These are phyloP conservation scores for Chytriomyces sp. DNA, from an alignment of 192 early-diverging fungal genomes.

Conservation along the genomic window DNA sequence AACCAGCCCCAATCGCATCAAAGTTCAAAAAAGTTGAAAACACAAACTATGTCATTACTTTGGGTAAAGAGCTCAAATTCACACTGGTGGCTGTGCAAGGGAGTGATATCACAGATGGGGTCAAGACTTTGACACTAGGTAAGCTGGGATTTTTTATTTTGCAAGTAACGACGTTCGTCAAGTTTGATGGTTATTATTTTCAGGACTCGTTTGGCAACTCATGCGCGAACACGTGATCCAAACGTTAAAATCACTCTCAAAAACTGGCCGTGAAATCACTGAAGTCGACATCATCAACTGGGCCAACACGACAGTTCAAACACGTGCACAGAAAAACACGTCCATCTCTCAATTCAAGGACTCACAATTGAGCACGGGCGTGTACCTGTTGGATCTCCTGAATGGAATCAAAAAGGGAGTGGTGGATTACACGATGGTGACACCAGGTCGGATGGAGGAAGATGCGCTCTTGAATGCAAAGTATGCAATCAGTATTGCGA, in stretches of 20 bases:
- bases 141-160: neutral
- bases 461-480: constrained; percentile 91
- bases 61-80: constrained; percentile 85
- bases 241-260: constrained; percentile 78
- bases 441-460: constrained; percentile 74
- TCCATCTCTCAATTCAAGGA: constrained; percentile 89
- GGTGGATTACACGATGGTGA: constrained; percentile 88
- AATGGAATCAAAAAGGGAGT: constrained; percentile 91
- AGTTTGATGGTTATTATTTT: neutral
- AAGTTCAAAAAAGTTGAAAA: constrained; percentile 99
- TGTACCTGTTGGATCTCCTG: constrained; percentile 90
- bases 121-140: constrained; percentile 86
- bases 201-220: constrained; percentile 91
- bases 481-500: constrained; percentile 97
- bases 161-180: no score
- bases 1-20: constrained; percentile 63
- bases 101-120: constrained; percentile 90
- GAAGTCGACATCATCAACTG: constrained; percentile 93
- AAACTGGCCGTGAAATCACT: constrained; percentile 77
- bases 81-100: constrained; percentile 96
- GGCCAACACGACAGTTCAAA: constrained; percentile 84
- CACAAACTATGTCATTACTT: constrained; percentile 87
- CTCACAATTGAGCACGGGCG: constrained; percentile 71
- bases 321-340: constrained; percentile 65
- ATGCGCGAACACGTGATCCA: constrained; percentile 97